Evolutionary conservation across 148 eudicot species (phyloP).

Genomic region (Spergularia marina): DNA sequence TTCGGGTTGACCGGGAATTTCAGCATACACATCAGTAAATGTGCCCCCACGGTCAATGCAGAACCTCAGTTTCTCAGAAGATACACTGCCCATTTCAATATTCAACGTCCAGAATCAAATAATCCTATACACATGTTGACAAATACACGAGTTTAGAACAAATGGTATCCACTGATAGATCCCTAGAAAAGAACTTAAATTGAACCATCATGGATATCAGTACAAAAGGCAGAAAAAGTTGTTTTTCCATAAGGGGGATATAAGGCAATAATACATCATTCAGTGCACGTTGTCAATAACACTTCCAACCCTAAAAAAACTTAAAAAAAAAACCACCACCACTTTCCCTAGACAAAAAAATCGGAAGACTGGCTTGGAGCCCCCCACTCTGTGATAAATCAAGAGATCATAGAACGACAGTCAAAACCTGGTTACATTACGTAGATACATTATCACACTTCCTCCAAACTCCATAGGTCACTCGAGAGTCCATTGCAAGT

Average conservation of each 20-base stretch:
- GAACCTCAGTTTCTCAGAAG: slow-evolving; percentile 69
- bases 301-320: not conserved
- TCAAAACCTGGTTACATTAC: not conserved
- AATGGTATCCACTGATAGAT: not conserved
- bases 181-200: not conserved
- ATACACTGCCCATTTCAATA: slow-evolving; percentile 58
- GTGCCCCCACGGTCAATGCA: slow-evolving; percentile 98
- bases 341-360: not conserved
- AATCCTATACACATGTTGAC: slow-evolving; percentile 13
- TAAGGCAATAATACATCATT: not conserved
- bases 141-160: slow-evolving; percentile 3
- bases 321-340: too few relatives aligned
- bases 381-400: too few relatives aligned
- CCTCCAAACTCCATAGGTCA: not conserved
- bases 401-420: not conserved
- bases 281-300: not conserved
- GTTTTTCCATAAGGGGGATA: not conserved
- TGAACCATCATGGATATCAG: not conserved
- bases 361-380: not conserved
- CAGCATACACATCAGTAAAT: slow-evolving; percentile 93
- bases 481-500: not conserved
- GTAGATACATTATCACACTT: too few relatives aligned
- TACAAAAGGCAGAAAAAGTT: not conserved
- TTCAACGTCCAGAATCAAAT: slow-evolving; percentile 10
- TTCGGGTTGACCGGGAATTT: slow-evolving; percentile 83